Conservation (phyloP, 768 basidiomycete species). For the Rossbeevera mucosa region DNA sequence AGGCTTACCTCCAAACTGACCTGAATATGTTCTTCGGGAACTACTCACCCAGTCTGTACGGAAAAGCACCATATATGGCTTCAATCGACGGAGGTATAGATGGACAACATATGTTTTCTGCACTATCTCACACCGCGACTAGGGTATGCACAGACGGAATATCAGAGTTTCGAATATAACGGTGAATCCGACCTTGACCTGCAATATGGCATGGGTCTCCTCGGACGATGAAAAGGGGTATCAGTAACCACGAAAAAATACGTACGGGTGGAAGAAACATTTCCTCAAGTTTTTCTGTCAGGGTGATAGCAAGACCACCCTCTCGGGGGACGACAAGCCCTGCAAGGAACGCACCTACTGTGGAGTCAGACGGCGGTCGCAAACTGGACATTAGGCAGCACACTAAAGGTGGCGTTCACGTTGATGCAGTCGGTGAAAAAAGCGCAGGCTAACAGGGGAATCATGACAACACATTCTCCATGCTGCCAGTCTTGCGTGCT, state of each 20-base stretch:
- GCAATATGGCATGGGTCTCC: slow-evolving; percentile 28
- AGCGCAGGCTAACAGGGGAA: slow-evolving; percentile 78
- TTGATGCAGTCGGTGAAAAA: slow-evolving; percentile 95
- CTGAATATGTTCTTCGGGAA: slow-evolving; percentile 29
- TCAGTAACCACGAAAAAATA: neutral
- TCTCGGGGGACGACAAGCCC: slow-evolving; percentile 83
- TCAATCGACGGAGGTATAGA: slow-evolving; percentile 31
- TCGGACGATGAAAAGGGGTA: slow-evolving; percentile 7
- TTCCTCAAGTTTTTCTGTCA: slow-evolving; percentile 96
- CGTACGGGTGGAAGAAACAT: slow-evolving; percentile 83
- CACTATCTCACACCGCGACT: slow-evolving; percentile 4
- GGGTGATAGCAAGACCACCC: slow-evolving; percentile 75
- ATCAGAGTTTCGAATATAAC: slow-evolving; percentile 18
- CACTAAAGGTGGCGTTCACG: slow-evolving; percentile 87
- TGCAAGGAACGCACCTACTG: slow-evolving; percentile 70
- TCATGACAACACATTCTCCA: slow-evolving; percentile 66
- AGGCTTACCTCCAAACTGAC: slow-evolving; percentile 29
- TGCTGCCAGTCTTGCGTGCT: slow-evolving; percentile 73
- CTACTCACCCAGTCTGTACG: slow-evolving; percentile 21
- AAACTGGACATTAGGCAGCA: neutral
- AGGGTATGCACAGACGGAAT: neutral
- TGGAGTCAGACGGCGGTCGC: neutral
- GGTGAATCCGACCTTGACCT: slow-evolving; percentile 33
- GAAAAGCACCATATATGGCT: slow-evolving; percentile 25
- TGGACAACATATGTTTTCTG: neutral